Evolutionary conservation across 495 filamentous ascomycete genomes (phyloP).

Genomic region (Staphylotrichum longicolle): DNA sequence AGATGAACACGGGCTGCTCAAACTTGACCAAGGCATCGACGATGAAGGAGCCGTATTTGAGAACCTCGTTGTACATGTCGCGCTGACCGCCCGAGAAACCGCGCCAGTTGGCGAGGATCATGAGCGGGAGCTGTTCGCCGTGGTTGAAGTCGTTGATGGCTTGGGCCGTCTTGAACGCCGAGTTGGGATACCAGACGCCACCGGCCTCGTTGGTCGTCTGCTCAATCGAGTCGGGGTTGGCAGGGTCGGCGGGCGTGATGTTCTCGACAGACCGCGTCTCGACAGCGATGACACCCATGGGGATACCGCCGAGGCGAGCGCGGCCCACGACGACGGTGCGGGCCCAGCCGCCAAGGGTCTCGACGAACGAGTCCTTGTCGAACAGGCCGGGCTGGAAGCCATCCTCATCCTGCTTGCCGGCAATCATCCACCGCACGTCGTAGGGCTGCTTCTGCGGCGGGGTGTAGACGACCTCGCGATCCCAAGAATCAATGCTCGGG

Average conservation of each 20-base stretch:
- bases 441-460: slow-evolving; percentile 87
- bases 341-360: slow-evolving; percentile 95
- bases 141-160: slow-evolving; percentile 99
- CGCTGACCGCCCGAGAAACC: slow-evolving; percentile 99
- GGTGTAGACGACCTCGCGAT: slow-evolving; percentile 82
- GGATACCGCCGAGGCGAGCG: slow-evolving; percentile 94
- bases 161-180: slow-evolving; percentile 98
- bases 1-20: slow-evolving; percentile 97
- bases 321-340: slow-evolving; percentile 95
- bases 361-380: slow-evolving; percentile 94
- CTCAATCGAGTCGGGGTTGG: slow-evolving; percentile 97
- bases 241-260: slow-evolving; percentile 94
- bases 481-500: slow-evolving; percentile 83
- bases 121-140: slow-evolving; percentile 94
- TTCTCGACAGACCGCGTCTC: slow-evolving; percentile 96
- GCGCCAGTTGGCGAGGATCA: slow-evolving; percentile 99
- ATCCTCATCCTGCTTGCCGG: slow-evolving; percentile 77
- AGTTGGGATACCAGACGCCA: slow-evolving; percentile 99
- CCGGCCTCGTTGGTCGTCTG: slow-evolving; percentile 90
- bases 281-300: slow-evolving; percentile 96
- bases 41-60: slow-evolving; percentile 99
- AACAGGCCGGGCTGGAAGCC: slow-evolving; percentile 87
- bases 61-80: slow-evolving; percentile 99
- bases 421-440: slow-evolving; percentile 90
- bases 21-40: slow-evolving; percentile 97